Percentiles rank a stretch among this genome's conserved stretches.
Conservation (phyloP, 2,329 filamentous ascomycete species). For the Colletotrichum camelliae region DNA sequence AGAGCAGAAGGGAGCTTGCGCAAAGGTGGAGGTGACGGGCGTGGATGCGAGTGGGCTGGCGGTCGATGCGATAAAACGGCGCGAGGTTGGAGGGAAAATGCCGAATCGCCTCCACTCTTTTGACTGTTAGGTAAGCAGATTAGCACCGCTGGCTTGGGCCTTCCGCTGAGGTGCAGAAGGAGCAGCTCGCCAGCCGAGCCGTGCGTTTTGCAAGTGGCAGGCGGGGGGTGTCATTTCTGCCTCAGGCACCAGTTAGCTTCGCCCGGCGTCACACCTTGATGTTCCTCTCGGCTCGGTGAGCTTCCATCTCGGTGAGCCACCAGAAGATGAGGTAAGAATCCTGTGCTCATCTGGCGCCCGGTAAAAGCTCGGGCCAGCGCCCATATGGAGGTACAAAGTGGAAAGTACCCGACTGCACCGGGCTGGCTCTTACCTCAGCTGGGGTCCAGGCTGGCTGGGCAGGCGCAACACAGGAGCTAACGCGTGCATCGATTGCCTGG, state of each 20-base stretch:
- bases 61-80: constrained; percentile 18
- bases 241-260: neutral
- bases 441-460: constrained; percentile 10
- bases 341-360: neutral
- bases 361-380: constrained; percentile 7
- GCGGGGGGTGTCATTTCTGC: neutral
- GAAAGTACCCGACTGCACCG: neutral
- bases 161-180: neutral
- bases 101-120: constrained; percentile 13
- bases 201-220: neutral
- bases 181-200: neutral
- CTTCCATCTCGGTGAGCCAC: neutral
- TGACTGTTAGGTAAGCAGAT: constrained; percentile 13
- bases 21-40: constrained; percentile 21
- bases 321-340: neutral
- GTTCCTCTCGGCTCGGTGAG: neutral
- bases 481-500: constrained; percentile 27
- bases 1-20: constrained; percentile 17
- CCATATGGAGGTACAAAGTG: neutral
- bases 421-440: constrained; percentile 6
- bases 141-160: neutral
- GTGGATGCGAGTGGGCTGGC: constrained; percentile 17
- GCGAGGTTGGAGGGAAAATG: constrained; percentile 22
- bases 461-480: constrained; percentile 20
- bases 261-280: neutral